Evolutionary conservation across 73 alveolate species (phyloP), one percentile per base, ranked within the genome.

Genomic region (Paraurostyla sp.): DNA sequence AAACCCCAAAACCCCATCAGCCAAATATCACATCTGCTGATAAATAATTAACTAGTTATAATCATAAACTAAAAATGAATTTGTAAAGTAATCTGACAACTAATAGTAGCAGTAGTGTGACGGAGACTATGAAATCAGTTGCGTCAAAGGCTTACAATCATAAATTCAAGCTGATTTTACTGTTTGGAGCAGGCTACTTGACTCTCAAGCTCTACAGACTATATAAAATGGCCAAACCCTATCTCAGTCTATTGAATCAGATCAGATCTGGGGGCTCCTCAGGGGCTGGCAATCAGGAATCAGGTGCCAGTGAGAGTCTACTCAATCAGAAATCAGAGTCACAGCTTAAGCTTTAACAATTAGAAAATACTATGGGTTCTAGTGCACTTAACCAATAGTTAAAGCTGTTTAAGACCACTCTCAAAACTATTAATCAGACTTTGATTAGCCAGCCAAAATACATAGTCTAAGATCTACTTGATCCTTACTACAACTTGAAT

Each of bases 121-220:
- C n/a, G n/a, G n/a, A n/a, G n/a, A n/a, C n/a, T n/a, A n/a, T n/a
- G n/a, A n/a, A n/a, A n/a, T n/a, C n/a, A n/a, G n/a, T n/a, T n/a
- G n/a, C n/a, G 58, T 9, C 58, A 15, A 65, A 65, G 32, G 56
- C 58, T 1, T 65, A 65, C 38, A 33, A 32, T 15, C 82, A 65
- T 38, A 65, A 65, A 65, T 65, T 65, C 41, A 65, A 65, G 58
- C 20, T 65, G 58, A 38, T 65, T 0, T 65, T 65, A 20, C 25
- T 65, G 25, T 38, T 65, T 0, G 30, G 9, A 2, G n/a, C 16
- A 3, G 42, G 35, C 9, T 65, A 65, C 42, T 16, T 65, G 41
- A 40, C 25, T 4, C 35, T 38, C 42, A 65, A 65, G 36, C 60
- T 56, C 16, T 65, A 65, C 41, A 38, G 60, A 18, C 25, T 65